These are phyloP conservation scores for Sporothrix protearum DNA, from an alignment of 2,329 filamentous ascomycete genomes.

Conservation along the genomic window DNA sequence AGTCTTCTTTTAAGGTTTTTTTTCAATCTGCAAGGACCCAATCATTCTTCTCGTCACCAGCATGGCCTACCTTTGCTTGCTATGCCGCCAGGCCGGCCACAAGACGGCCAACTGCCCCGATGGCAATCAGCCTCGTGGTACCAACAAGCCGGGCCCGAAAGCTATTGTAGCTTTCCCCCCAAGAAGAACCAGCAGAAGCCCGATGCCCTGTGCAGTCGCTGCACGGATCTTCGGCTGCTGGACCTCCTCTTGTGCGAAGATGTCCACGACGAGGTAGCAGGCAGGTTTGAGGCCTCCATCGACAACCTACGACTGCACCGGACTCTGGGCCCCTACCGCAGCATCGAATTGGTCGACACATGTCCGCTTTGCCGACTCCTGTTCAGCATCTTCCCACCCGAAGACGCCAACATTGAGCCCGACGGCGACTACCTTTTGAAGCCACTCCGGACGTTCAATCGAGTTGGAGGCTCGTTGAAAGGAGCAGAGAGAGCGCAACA, in stretches of 20 bases:
- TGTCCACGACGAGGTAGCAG: not conserved
- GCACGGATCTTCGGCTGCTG: not conserved
- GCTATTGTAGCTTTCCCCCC: not conserved
- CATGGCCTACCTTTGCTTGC: conserved; percentile 16
- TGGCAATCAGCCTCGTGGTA: not conserved
- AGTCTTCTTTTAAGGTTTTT: not conserved
- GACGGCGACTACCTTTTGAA: not conserved
- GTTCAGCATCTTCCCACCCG: conserved; percentile 16
- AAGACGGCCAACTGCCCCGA: conserved; percentile 11
- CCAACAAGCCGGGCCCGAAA: not conserved
- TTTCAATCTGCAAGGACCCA: no score
- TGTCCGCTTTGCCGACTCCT: conserved; percentile 21
- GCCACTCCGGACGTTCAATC: conserved; percentile 15
- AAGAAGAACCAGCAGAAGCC: not conserved
- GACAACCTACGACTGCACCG: not conserved
- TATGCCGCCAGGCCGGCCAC: conserved; percentile 19
- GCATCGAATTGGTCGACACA: conserved; percentile 11
- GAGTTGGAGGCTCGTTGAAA: not conserved
- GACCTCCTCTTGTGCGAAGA: conserved; percentile 14
- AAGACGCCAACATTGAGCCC: not conserved
- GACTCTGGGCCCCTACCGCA: not conserved
- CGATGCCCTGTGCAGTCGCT: not conserved
- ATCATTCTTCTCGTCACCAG: not conserved
- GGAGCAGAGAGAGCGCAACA: not conserved
- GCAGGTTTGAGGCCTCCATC: not conserved